phyloP scores from a whole-genome alignment of 2,329 filamentous ascomycete genomes.

The Colletotrichum australisinense region DNA sequence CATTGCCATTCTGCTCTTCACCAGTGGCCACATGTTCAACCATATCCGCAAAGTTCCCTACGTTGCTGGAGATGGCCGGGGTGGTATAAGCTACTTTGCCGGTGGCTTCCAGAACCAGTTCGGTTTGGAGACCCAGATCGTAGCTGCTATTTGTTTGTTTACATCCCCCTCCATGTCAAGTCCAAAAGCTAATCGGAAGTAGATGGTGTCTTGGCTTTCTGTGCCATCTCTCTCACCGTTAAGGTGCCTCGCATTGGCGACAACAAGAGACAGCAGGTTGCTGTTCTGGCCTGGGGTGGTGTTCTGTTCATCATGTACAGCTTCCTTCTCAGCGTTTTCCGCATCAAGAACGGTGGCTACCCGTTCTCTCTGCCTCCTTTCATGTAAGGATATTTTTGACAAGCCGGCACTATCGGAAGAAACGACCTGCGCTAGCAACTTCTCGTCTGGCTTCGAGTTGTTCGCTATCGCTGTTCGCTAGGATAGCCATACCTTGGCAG shows the following conservation, averaged over 20 bases:
- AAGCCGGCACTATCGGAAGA: background rate
- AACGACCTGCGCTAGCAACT: background rate
- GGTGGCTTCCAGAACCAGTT: constrained; percentile 93
- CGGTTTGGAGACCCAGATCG: constrained; percentile 93
- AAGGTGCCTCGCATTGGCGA: constrained; percentile 93
- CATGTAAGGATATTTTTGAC: constrained; percentile 54
- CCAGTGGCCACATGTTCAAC: constrained; percentile 99
- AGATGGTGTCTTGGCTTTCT: constrained; percentile 83
- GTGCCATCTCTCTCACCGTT: constrained; percentile 88
- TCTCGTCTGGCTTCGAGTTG: background rate
- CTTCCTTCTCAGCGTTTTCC: constrained; percentile 93
- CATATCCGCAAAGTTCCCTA: constrained; percentile 97
- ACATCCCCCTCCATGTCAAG: constrained; percentile 8
- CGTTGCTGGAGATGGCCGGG: constrained; percentile 84
- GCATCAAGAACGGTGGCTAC: constrained; percentile 94
- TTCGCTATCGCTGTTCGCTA: background rate
- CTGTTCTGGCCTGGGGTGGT: constrained; percentile 82
- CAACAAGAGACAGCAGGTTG: constrained; percentile 80
- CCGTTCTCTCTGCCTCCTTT: constrained; percentile 96
- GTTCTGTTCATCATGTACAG: constrained; percentile 89
- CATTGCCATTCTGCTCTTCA: constrained; percentile 91
- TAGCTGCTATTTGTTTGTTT: constrained; percentile 90
- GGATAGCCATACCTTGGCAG: background rate
- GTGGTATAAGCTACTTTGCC: constrained; percentile 91
- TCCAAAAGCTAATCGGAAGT: constrained; percentile 57